Percentiles rank a stretch among this genome's conserved stretches.
These are phyloP conservation scores for Xylariaceae sp. DNA, from an alignment of 2,329 filamentous ascomycete genomes.

Conservation along the genomic window DNA sequence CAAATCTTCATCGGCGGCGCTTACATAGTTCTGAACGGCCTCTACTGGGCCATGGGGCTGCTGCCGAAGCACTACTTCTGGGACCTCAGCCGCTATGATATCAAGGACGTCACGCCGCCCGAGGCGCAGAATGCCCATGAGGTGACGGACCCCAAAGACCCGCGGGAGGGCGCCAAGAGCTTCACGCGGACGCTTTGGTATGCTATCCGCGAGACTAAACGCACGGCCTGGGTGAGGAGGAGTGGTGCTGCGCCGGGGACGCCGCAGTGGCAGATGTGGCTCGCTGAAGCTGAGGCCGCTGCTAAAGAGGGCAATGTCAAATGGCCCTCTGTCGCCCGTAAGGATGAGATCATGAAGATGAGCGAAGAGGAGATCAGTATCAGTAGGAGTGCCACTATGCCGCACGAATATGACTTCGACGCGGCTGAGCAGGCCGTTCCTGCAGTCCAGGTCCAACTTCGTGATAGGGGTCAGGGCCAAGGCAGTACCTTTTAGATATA, in stretches of 20 bases:
- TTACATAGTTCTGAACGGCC: conserved; percentile 57
- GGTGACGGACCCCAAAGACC: conserved; percentile 30
- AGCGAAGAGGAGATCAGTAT: conserved; percentile 12
- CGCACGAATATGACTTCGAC: conserved; percentile 10
- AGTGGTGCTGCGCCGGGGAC: conserved; percentile 51
- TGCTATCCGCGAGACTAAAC: conserved; percentile 51
- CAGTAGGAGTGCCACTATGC: background rate
- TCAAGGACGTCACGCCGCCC: conserved; percentile 38
- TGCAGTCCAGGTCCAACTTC: conserved; percentile 18
- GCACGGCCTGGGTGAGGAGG: conserved; percentile 49
- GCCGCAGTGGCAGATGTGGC: conserved; percentile 51
- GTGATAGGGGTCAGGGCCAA: conserved; percentile 3
- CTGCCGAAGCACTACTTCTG: conserved; percentile 49
- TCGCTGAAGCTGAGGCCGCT: conserved; percentile 44
- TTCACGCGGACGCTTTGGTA: conserved; percentile 58
- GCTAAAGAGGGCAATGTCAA: conserved; percentile 31
- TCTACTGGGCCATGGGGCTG: conserved; percentile 55
- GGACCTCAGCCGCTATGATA: conserved; percentile 52
- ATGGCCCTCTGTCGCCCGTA: conserved; percentile 48
- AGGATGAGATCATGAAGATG: conserved; percentile 46
- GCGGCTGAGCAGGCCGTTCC: conserved; percentile 21
- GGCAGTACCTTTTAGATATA: conserved; percentile 1
- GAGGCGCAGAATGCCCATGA: conserved; percentile 38
- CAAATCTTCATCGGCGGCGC: conserved; percentile 55
- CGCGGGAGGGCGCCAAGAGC: conserved; percentile 41